Percentiles rank a stretch among this genome's conserved stretches.
Evolutionary conservation across 352 stramenopile genomes (phyloP).

Genomic region (Globisporangium cystogenes): DNA sequence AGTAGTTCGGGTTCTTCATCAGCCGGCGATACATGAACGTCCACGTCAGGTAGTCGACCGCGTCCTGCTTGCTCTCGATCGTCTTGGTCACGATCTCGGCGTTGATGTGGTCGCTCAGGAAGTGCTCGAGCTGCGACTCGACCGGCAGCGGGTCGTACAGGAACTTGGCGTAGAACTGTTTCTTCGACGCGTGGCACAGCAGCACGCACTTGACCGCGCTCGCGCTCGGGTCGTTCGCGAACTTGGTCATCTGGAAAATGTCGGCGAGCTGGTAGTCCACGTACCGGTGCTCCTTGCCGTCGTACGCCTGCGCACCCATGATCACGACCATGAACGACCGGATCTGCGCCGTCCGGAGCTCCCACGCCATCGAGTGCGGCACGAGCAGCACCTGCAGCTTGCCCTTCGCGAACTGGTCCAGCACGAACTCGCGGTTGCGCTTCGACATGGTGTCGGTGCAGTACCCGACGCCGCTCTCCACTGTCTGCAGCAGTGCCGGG

Average conservation of each 20-base stretch:
- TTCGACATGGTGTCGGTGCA: slow-evolving; percentile 91
- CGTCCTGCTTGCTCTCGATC: slow-evolving; percentile 98
- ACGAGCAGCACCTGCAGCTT: slow-evolving; percentile 93
- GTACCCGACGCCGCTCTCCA: slow-evolving; percentile 95
- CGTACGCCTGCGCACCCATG: slow-evolving; percentile 97
- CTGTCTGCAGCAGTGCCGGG: slow-evolving; percentile 90
- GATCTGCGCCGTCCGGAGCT: slow-evolving; percentile 60
- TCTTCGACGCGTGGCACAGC: slow-evolving; percentile 96
- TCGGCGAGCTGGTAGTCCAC: slow-evolving; percentile 97
- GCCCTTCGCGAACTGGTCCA: slow-evolving; percentile 84
- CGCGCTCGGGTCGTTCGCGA: slow-evolving; percentile 41
- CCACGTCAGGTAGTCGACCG: slow-evolving; percentile 99
- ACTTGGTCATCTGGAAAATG: slow-evolving; percentile 98
- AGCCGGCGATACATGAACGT: slow-evolving; percentile 99
- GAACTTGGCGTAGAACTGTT: slow-evolving; percentile 98
- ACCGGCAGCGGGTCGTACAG: slow-evolving; percentile 99
- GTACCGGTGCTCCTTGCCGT: slow-evolving; percentile 94
- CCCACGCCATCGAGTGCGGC: slow-evolving; percentile 93
- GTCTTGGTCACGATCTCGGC: slow-evolving; percentile 98
- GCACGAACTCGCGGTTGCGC: slow-evolving; percentile 88
- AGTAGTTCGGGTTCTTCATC: slow-evolving; percentile 99
- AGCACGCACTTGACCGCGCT: slow-evolving; percentile 93
- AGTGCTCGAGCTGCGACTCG: slow-evolving; percentile 98
- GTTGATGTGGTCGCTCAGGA: slow-evolving; percentile 98
- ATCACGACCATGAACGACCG: slow-evolving; percentile 94